A percentile compares a stretch with the other conserved stretches of the same genome.
Conservation (phyloP, 179 eudicot genomes). For the Pouteria campechiana region DNA sequence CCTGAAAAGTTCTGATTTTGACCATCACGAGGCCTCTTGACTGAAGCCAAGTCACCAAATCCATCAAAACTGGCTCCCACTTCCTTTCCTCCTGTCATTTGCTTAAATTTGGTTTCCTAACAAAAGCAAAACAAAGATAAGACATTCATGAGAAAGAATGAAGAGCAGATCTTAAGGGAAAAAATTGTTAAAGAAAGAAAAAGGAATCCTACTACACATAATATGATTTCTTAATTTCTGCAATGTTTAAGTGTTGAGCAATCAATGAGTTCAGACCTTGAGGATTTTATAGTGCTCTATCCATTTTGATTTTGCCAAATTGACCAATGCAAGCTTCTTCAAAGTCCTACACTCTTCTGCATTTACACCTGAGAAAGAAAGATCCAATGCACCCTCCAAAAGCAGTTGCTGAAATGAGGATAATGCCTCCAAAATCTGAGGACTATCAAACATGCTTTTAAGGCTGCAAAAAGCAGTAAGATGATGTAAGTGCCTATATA, state of each 20-base stretch:
- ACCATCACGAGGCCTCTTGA: constrained; percentile 33
- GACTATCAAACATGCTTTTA: constrained; percentile 48
- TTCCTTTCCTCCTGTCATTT: constrained; percentile 15
- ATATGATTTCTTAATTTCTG: background rate
- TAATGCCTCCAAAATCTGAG: constrained; percentile 51
- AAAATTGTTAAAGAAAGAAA: too few species aligned
- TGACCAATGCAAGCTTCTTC: constrained; percentile 52
- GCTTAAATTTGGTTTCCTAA: constrained; percentile 42
- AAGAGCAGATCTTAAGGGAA: too few species aligned
- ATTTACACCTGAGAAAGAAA: constrained; percentile 31
- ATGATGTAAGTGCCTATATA: too few species aligned
- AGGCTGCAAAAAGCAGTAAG: constrained; percentile 40
- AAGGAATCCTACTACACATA: background rate
- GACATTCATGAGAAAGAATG: too few species aligned
- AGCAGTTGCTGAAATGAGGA: constrained; percentile 68
- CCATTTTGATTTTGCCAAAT: constrained; percentile 56
- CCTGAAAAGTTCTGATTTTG: constrained; percentile 42
- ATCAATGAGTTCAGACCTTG: constrained; percentile 39
- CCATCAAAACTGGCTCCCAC: constrained; percentile 27
- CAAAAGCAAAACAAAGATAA: constrained; percentile 8
- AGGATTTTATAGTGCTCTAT: constrained; percentile 55
- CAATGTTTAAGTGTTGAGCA: too few species aligned
- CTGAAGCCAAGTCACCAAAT: constrained; percentile 20
- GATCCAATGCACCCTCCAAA: constrained; percentile 67
- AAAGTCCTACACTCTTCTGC: constrained; percentile 50